Conservation (phyloP, 345 rosid genomes). For the Eucalyptus polyanthemos region DNA sequence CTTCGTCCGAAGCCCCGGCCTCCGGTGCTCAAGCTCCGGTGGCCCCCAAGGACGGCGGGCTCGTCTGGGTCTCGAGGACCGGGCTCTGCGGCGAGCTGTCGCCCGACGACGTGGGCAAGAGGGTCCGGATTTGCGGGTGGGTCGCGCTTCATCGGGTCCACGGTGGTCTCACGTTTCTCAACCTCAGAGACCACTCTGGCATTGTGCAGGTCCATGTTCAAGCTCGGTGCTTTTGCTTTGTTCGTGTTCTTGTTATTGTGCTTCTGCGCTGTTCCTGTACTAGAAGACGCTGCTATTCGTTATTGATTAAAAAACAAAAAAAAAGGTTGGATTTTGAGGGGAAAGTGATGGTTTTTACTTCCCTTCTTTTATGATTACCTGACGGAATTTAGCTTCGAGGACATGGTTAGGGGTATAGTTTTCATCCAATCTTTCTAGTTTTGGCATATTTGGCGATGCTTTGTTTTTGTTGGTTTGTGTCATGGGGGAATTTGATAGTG, state of each 20-base stretch:
- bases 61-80: slow-evolving; percentile 67
- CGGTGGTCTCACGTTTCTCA: slow-evolving; percentile 86
- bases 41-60: slow-evolving; percentile 7
- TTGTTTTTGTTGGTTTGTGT: background rate
- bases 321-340: background rate
- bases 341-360: background rate
- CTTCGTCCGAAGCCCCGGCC: slow-evolving; percentile 10
- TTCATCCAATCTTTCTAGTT: background rate
- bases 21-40: background rate
- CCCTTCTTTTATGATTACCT: background rate
- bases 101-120: slow-evolving; percentile 49
- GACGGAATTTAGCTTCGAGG: background rate
- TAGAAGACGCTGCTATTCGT: background rate
- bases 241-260: background rate
- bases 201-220: slow-evolving; percentile 54
- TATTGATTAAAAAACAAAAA: background rate
- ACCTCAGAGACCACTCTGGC: slow-evolving; percentile 94
- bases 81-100: slow-evolving; percentile 59
- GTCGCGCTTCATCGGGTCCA: slow-evolving; percentile 90
- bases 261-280: background rate
- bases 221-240: background rate
- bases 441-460: background rate
- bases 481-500: background rate
- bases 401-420: background rate
- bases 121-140: slow-evolving; percentile 93